Evolutionary conservation across 1,284 basidiomycete species (phyloP), one percentile per base, ranked within the genome.

Genomic region (Lignosus rhinocerotis): DNA sequence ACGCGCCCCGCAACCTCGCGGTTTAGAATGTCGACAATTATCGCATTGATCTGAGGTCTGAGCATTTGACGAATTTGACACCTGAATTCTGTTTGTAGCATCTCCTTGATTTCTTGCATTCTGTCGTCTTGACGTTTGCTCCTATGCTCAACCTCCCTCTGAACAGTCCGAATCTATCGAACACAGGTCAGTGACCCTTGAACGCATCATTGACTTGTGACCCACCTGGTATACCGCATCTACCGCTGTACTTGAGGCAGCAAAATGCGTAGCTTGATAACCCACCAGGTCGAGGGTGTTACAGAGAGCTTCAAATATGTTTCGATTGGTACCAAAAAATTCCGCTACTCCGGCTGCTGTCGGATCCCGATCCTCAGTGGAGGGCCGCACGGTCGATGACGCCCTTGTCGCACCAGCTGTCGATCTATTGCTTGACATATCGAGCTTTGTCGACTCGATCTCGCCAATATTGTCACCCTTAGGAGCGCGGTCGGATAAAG

Each of bases 221-320:
- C 73, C 51, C 49, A 79, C 80, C 68, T 82, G 75, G 34, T 78
- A 71, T 0, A 73, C 65, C 0, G 77, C 75, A 53, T 79, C 77
- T 36, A 81, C 73, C 12, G 77, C 76, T 7, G 80, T 75, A 8
- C 72, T 75, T 21, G 81, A 59, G n/a, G 70, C 68, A 0, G 78
- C 74, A 42, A 82, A 69, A 39, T 72, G 76, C 38, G 75, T 73
- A 0, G 78, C 77, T 55, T 83, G 81, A 9, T 71, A 69, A 0
- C 76, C 79, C 7, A 85, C 69, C 3, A 70, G 69, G 41, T 78
- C 76, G 63, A 82, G 79, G 0, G 80, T 79, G 7, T 67, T 62
- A 1, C 75, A 72, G 44, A 83, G 69, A 0, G 70, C 67, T 1
- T 61, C 61, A 2, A 82, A 61, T 3, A 79, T 76, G 11, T 67